Percentiles rank a stretch among this genome's conserved stretches.
phyloP scores from a whole-genome alignment of 768 basidiomycete genomes.

The Kwoniella dendrophila region DNA sequence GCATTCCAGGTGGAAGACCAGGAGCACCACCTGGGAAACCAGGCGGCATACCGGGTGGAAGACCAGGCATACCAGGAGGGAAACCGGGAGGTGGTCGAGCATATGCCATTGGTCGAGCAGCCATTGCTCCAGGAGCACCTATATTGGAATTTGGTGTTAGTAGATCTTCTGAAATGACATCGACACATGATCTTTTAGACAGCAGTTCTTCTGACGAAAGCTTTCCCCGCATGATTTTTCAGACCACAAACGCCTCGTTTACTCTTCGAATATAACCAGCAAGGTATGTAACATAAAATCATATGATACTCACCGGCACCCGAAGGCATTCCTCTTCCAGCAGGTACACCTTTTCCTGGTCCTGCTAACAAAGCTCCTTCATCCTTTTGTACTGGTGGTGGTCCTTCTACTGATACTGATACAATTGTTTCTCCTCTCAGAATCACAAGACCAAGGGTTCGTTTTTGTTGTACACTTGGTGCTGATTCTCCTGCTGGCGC shows the following conservation, averaged over 20 bases:
- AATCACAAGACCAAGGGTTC: slow-evolving; percentile 93
- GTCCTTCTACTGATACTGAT: slow-evolving; percentile 90
- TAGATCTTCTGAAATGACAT: no score
- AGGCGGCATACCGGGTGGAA: slow-evolving; percentile 63
- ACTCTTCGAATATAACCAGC: no score
- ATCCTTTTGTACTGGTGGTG: slow-evolving; percentile 85
- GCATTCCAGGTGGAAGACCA: slow-evolving; percentile 54
- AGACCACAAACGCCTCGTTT: no score
- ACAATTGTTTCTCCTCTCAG: slow-evolving; percentile 95
- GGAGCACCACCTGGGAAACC: slow-evolving; percentile 51
- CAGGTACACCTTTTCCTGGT: slow-evolving; percentile 92
- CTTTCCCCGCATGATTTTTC: no score
- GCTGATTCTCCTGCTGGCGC: slow-evolving; percentile 66
- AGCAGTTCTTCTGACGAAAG: no score
- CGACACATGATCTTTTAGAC: no score
- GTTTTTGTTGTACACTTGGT: slow-evolving; percentile 83
- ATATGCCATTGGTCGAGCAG: slow-evolving; percentile 58
- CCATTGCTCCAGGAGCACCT: slow-evolving; percentile 54
- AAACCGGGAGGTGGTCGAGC: slow-evolving; percentile 57
- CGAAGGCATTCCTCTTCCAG: slow-evolving; percentile 88
- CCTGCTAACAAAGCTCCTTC: slow-evolving; percentile 83
- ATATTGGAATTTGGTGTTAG: no score
- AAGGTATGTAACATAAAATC: neutral
- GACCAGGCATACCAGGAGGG: slow-evolving; percentile 70
- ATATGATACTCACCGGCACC: slow-evolving; percentile 55